These are phyloP conservation scores for Fraxinus ornus DNA, from an alignment of 305 asterid species.

Conservation along the genomic window DNA sequence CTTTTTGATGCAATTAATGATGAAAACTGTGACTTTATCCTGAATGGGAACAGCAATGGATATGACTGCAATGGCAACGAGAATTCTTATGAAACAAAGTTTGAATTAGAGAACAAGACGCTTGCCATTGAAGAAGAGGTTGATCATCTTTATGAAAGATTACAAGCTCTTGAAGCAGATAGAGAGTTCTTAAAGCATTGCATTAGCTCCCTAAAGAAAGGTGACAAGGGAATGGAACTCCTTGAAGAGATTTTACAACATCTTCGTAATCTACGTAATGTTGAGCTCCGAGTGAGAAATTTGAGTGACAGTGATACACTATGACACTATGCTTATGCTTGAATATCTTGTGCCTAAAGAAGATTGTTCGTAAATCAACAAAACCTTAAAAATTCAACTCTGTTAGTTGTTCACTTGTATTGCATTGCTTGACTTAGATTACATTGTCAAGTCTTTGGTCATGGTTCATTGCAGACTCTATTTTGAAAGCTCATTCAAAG, in stretches of 20 bases:
- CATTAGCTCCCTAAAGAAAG: constrained; percentile 81
- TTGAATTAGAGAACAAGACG: constrained; percentile 51
- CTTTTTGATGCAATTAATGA: constrained; percentile 70
- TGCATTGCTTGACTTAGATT: background rate
- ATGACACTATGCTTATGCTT: constrained; percentile 18
- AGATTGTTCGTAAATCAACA: constrained; percentile 23
- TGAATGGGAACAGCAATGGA: constrained; percentile 35
- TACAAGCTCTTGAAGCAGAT: constrained; percentile 95
- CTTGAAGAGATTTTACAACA: constrained; percentile 92
- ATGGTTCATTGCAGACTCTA: constrained; percentile 23
- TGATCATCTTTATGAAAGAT: constrained; percentile 76
- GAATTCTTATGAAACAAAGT: constrained; percentile 28
- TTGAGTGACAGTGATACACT: constrained; percentile 37
- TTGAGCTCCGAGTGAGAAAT: constrained; percentile 66
- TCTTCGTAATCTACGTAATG: constrained; percentile 68
- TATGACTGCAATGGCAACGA: constrained; percentile 38
- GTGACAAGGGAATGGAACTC: constrained; percentile 90
- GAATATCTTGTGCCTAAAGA: constrained; percentile 17
- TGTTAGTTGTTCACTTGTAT: background rate
- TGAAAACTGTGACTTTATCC: constrained; percentile 39
- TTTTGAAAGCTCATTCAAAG: background rate
- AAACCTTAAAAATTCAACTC: background rate
- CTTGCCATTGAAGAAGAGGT: constrained; percentile 75
- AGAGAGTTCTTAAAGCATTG: constrained; percentile 89
- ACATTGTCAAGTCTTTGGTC: constrained; percentile 2